Evolutionary conservation across 2,329 filamentous ascomycete genomes (phyloP).

Genomic region (Fusarium sp.): DNA sequence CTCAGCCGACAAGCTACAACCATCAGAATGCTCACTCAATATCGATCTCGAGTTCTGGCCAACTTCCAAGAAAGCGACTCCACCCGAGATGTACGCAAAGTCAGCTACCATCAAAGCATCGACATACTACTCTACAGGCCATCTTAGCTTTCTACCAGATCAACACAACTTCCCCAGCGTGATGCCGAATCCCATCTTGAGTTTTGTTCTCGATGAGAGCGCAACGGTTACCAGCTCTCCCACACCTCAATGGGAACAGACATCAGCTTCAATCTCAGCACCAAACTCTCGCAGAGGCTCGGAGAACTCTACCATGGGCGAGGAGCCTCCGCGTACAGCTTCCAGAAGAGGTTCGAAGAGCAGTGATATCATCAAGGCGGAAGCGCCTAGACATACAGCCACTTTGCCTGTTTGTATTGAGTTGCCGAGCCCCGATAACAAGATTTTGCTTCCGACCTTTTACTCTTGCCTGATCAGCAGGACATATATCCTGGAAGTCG

Average conservation of each 20-base stretch:
- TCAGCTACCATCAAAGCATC: constrained; percentile 24
- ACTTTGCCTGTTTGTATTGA: background rate
- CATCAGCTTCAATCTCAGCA: background rate
- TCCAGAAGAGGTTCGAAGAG: background rate
- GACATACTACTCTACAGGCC: constrained; percentile 26
- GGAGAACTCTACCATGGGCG: background rate
- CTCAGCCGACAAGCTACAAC: constrained; percentile 21
- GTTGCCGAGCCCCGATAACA: constrained; percentile 16
- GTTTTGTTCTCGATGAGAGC: constrained; percentile 20
- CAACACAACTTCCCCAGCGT: constrained; percentile 19
- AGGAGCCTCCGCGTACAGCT: background rate
- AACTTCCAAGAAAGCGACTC: constrained; percentile 5
- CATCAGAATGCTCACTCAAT: background rate
- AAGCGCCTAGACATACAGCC: constrained; percentile 1
- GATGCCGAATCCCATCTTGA: constrained; percentile 11
- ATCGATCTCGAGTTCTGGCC: constrained; percentile 34
- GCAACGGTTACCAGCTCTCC: background rate
- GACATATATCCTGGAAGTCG: constrained; percentile 11
- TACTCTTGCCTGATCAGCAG: constrained; percentile 32
- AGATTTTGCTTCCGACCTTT: constrained; percentile 27
- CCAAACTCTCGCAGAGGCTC: constrained; percentile 13
- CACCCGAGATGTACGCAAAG: constrained; percentile 19
- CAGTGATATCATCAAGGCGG: background rate
- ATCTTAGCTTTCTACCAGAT: constrained; percentile 26
- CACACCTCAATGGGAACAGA: background rate